Conservation (phyloP, 371 early-diverging fungal species). For the Smittium culicis region DNA sequence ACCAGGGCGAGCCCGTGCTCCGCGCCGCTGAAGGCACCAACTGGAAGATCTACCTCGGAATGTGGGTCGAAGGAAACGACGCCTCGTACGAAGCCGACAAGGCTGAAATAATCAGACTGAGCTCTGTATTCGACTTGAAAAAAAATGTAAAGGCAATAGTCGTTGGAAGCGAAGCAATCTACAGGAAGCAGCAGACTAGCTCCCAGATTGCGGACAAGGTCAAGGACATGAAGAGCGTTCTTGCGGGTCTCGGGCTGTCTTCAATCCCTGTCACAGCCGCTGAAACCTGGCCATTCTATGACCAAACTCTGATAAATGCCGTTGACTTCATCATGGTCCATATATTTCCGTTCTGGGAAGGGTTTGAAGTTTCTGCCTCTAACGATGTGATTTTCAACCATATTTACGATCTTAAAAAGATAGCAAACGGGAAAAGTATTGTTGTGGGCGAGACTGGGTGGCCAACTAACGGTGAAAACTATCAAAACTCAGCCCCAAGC, state of each 20-base stretch:
- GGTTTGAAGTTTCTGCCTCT: constrained; percentile 35
- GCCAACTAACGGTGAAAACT: constrained; percentile 42
- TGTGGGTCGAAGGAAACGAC: constrained; percentile 42
- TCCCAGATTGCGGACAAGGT: constrained; percentile 29
- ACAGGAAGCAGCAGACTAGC: constrained; percentile 35
- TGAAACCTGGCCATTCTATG: constrained; percentile 43
- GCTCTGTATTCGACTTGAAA: constrained; percentile 28
- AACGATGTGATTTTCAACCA: constrained; percentile 35
- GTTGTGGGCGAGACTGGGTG: constrained; percentile 49
- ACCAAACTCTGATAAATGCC: constrained; percentile 33
- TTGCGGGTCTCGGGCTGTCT: constrained; percentile 30
- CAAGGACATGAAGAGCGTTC: constrained; percentile 31
- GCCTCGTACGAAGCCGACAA: constrained; percentile 36
- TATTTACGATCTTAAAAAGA: constrained; percentile 32
- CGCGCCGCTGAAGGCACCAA: constrained; percentile 40
- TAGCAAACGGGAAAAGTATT: constrained; percentile 34
- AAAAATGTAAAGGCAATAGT: constrained; percentile 38
- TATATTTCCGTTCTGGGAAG: constrained; percentile 57
- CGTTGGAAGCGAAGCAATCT: constrained; percentile 48
- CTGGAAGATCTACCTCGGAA: constrained; percentile 42
- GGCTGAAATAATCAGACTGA: constrained; percentile 32
- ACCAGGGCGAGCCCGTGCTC: constrained; percentile 42
- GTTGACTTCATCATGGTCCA: constrained; percentile 49
- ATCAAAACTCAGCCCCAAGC: constrained; percentile 35
- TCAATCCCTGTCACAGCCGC: constrained; percentile 38